Percentiles rank a stretch among this genome's conserved stretches.
Evolutionary conservation across 2,329 filamentous ascomycete species (phyloP).

Genomic region (Pleochaeta shiraiana): DNA sequence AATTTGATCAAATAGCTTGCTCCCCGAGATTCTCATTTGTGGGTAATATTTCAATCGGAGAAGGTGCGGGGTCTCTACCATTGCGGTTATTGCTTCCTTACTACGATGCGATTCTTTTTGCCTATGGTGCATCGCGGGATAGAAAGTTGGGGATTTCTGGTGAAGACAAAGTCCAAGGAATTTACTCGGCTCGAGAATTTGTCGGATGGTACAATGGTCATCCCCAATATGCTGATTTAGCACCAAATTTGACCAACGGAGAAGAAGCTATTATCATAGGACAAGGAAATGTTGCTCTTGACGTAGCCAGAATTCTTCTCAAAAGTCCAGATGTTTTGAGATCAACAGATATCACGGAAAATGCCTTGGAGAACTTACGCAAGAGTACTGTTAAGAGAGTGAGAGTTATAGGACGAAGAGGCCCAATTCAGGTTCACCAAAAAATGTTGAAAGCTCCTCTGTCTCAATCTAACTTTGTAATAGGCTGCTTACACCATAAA

Average conservation of each 20-base stretch:
- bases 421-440: conserved; percentile 56
- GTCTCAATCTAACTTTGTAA: conserved; percentile 5
- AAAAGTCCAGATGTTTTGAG: conserved; percentile 49
- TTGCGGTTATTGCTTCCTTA: conserved; percentile 49
- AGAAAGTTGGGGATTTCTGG: conserved; percentile 58
- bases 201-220: conserved; percentile 98
- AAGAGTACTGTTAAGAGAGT: conserved; percentile 58
- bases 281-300: conserved; percentile 89
- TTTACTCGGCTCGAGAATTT: conserved; percentile 79
- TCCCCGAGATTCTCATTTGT: conserved; percentile 75
- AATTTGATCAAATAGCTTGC: conserved; percentile 70
- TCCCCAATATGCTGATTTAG: conserved; percentile 52
- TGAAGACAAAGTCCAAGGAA: conserved; percentile 46
- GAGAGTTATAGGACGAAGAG: conserved; percentile 70
- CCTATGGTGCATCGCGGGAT: conserved; percentile 80
- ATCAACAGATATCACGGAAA: conserved; percentile 74
- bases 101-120: conserved; percentile 82
- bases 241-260: conserved; percentile 50
- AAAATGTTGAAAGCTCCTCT: neutral
- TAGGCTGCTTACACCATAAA: conserved; percentile 91
- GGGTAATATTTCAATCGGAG: conserved; percentile 69
- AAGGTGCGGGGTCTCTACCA: conserved; percentile 29
- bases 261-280: conserved; percentile 79
- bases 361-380: conserved; percentile 52
- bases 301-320: conserved; percentile 75